Conservation (phyloP, 192 early-diverging fungal genomes). For the Backusella mclennaniae region DNA sequence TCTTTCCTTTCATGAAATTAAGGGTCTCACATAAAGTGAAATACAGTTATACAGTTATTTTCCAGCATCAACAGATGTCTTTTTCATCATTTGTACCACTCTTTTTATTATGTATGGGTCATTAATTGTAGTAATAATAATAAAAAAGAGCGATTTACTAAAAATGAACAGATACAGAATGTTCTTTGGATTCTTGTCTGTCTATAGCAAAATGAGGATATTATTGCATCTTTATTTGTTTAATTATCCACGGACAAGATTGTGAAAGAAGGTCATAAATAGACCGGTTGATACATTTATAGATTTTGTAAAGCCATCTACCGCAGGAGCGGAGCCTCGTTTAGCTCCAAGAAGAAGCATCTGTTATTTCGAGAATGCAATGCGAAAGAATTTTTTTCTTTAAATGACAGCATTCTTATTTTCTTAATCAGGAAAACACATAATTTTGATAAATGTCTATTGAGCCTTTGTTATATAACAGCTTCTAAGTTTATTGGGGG, state of each 20-base stretch:
- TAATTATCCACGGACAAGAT: not conserved
- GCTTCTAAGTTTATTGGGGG: not conserved
- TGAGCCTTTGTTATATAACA: not conserved
- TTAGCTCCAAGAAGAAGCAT: not conserved
- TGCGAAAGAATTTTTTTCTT: not conserved
- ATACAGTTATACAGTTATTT: not conserved
- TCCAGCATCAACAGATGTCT: not conserved
- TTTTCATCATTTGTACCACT: not conserved
- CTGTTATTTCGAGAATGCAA: not conserved
- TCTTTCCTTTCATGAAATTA: not conserved
- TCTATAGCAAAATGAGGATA: not conserved
- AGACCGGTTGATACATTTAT: not conserved
- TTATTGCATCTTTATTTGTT: not conserved
- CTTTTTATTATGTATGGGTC: not conserved
- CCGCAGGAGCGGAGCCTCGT: not conserved
- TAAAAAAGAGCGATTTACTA: not conserved
- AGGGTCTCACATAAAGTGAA: not conserved
- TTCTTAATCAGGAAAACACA: no score
- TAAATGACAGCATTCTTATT: not conserved
- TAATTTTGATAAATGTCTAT: no score
- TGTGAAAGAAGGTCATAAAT: not conserved
- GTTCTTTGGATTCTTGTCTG: not conserved
- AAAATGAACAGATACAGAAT: not conserved
- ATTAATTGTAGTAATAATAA: not conserved
- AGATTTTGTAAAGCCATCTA: not conserved